Evolutionary conservation across 106 monocot species (phyloP), one percentile per base, ranked within the genome.

Genomic region (Narthecium ossifragum): DNA sequence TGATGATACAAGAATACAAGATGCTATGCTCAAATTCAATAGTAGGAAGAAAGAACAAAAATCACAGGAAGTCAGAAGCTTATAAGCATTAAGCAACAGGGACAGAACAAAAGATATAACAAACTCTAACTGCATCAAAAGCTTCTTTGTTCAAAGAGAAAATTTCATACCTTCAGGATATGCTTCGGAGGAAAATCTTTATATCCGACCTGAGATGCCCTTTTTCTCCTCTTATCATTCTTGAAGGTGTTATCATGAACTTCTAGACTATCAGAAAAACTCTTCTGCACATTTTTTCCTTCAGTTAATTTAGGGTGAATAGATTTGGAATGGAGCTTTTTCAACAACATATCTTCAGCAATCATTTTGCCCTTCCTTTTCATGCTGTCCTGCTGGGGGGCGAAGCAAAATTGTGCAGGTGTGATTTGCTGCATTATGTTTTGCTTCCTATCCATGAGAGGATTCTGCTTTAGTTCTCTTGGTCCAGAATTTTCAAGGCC

Each of bases 171-270:
- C 62, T 72, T 57, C 34, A 21, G 10, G 15, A 40, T 36, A 0
- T 24, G 70, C 54, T 21, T 34, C 32, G 20, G 60, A 27, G 18
- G 61, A 61, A 24, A 3, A 41, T 22, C 25, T 5, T 26, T 30
- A 29, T 50, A 32, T 33, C 53, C 56, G 18, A 20, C 34, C 46
- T 15, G 45, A 58, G 51, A 24, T 46, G 49, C 62, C 57, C 62
- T 72, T 17, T 62, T 78, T 61, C 47, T 64, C 43, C 55, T 74
- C 28, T 55, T 67, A 34, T 33, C 26, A 13, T 61, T 46, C 17
- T 37, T 43, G 22, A 32, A 8, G 23, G 5, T 51, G 8, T 33
- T 54, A 6, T 53, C 62, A 26, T 48, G 21, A 46, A 27, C 56
- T 60, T 49, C 21, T 38, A 17, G 41, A 26, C 46, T 6, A 46